phyloP scores from a whole-genome alignment of 2,329 filamentous ascomycete species.

The Arachnomyces sp. region DNA sequence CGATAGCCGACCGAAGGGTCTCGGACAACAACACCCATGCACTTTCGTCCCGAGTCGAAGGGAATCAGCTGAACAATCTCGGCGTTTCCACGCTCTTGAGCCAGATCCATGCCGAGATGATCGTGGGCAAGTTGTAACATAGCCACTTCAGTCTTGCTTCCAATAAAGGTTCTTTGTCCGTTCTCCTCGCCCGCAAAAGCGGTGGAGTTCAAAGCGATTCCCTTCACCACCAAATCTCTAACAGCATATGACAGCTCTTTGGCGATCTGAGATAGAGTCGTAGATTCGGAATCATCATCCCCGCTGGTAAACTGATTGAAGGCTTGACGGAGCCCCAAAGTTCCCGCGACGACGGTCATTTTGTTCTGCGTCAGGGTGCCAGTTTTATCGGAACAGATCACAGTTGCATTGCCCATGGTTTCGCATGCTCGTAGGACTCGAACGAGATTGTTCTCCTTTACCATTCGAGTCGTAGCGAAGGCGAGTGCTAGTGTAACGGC shows the following conservation, averaged over 20 bases:
- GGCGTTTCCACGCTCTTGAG: slow-evolving; percentile 55
- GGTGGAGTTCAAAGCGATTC: slow-evolving; percentile 52
- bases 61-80: slow-evolving; percentile 61
- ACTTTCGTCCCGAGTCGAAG: slow-evolving; percentile 69
- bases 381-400: slow-evolving; percentile 75
- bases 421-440: slow-evolving; percentile 70
- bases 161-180: slow-evolving; percentile 57
- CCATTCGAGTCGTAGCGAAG: slow-evolving; percentile 69
- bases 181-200: slow-evolving; percentile 70
- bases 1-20: slow-evolving; percentile 33
- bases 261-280: slow-evolving; percentile 21
- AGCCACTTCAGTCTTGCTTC: slow-evolving; percentile 71
- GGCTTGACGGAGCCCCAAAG: slow-evolving; percentile 52
- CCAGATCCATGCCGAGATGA: slow-evolving; percentile 60
- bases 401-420: slow-evolving; percentile 73
- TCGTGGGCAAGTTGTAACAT: slow-evolving; percentile 62
- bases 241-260: slow-evolving; percentile 25
- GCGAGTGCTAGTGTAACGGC: slow-evolving; percentile 71
- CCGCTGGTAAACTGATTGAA: slow-evolving; percentile 38
- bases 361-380: slow-evolving; percentile 68
- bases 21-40: slow-evolving; percentile 45
- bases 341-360: slow-evolving; percentile 69
- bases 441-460: slow-evolving; percentile 70
- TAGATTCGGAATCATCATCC: slow-evolving; percentile 15
- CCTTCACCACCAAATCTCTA: slow-evolving; percentile 33